Conservation (phyloP, 345 rosid genomes). For the Hibiscus syriacus region DNA sequence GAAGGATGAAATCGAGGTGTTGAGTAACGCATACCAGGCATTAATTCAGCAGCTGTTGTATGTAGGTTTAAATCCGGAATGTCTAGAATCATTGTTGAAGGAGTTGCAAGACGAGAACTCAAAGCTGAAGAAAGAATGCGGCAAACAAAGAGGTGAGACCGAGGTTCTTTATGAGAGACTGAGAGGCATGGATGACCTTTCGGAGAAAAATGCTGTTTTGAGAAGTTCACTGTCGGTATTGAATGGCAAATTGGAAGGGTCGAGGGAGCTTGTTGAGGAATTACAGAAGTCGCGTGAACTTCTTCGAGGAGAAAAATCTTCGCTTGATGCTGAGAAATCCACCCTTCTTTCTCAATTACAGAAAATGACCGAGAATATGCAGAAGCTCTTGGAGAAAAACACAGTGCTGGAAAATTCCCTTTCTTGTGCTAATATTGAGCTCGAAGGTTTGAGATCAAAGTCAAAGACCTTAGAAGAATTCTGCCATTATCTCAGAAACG, state of each 20-base stretch:
- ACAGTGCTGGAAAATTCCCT: slow-evolving; percentile 46
- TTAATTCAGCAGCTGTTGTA: slow-evolving; percentile 60
- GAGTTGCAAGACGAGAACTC: slow-evolving; percentile 58
- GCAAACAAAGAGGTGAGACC: slow-evolving; percentile 39
- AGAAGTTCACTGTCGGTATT: slow-evolving; percentile 66
- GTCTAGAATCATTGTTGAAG: slow-evolving; percentile 46
- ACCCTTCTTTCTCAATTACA: slow-evolving; percentile 73
- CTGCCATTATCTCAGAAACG: slow-evolving; percentile 57
- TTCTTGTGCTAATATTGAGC: slow-evolving; percentile 63
- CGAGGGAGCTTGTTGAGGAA: slow-evolving; percentile 43
- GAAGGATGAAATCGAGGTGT: slow-evolving; percentile 58
- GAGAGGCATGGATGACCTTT: slow-evolving; percentile 40
- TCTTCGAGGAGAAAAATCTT: slow-evolving; percentile 62
- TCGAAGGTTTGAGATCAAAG: slow-evolving; percentile 59
- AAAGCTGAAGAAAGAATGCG: slow-evolving; percentile 47
- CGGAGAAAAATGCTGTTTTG: slow-evolving; percentile 49
- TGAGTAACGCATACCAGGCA: slow-evolving; percentile 45
- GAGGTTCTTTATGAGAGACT: slow-evolving; percentile 43
- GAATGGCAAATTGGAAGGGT: slow-evolving; percentile 64
- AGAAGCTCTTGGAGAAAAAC: slow-evolving; percentile 59
- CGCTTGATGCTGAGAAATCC: slow-evolving; percentile 65
- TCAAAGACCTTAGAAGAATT: slow-evolving; percentile 68
- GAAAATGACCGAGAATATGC: slow-evolving; percentile 62
- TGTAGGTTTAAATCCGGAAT: slow-evolving; percentile 52
- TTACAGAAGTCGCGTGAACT: slow-evolving; percentile 56